Base-by-base conservation (phyloP, 352 stramenopile species). In the Pythium graminicola region DNA sequence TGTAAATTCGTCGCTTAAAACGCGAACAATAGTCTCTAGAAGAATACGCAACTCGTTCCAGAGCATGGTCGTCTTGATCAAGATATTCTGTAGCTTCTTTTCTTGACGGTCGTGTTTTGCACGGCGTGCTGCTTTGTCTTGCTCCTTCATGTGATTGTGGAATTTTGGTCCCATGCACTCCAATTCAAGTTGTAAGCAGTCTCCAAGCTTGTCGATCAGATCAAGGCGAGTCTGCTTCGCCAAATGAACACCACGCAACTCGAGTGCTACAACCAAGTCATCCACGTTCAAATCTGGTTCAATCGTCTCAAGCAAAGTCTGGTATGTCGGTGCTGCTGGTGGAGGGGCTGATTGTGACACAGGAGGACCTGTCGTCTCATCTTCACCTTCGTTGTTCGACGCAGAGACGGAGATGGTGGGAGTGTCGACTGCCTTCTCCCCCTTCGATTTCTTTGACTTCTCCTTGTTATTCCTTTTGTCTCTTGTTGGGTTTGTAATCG, bases 251-350 rank as follows among this genome's bases (percentile, higher is more conserved):
- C 78, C 75, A 14, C 78, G 75, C 31, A 89, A 52, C 40, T 80
- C 72, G 8, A 89, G 70, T 6, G 75, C 81, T 1, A 89, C 47
- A 5, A 65, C 70, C 46, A 89, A 54, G 43, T 85, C 68, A 33
- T 89, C 78, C 10, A 86, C 66, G 40, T 86, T 69, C 17, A 89
- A 57, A 32, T 81, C 78, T 0, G 75, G 75, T 33, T 89, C 78
- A 16, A 89, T 67, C 6, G 65, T 89, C 43, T 82, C 76, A 32
- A 82, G 49, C 0, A 88, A 42, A 20, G 67, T 58, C 9, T 74
- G 51, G 8, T 76, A 70, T 9, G 70, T 57, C 14, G 42, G 52
- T 9, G n/a, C 8, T 5, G 22, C 29, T 24, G 44, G 9, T 23
- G 4, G n/a, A 14, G 17, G 6, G 13, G 45, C 10, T 28, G 28